Conservation (phyloP, 2,329 filamentous ascomycete species). For the Curvularia spicifera region DNA sequence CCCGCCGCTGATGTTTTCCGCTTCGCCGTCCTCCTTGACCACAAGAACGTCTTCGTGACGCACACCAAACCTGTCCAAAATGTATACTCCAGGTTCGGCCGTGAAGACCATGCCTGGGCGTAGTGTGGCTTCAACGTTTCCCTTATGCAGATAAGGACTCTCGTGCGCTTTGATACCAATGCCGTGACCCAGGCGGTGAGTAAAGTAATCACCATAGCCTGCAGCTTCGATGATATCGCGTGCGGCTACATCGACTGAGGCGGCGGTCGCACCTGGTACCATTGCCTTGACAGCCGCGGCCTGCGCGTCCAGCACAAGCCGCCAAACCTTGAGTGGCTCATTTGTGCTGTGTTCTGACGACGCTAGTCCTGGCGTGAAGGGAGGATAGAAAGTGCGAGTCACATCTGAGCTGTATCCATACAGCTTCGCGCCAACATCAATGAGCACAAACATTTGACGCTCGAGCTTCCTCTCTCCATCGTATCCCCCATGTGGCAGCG, state of each 20-base stretch:
- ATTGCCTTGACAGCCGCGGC: constrained; percentile 61
- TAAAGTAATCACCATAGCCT: constrained; percentile 66
- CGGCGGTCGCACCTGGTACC: constrained; percentile 60
- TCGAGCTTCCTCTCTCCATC: constrained; percentile 59
- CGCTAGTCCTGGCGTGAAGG: constrained; percentile 28
- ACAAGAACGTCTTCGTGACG: constrained; percentile 68
- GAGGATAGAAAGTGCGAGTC: constrained; percentile 65
- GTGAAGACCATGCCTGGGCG: constrained; percentile 68
- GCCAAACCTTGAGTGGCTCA: constrained; percentile 65
- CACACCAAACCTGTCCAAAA: constrained; percentile 66
- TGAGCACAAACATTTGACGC: constrained; percentile 64
- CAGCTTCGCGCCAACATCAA: constrained; percentile 68
- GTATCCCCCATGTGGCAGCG: constrained; percentile 62
- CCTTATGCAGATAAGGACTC: constrained; percentile 69
- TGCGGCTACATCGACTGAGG: constrained; percentile 67
- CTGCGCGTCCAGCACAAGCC: constrained; percentile 68
- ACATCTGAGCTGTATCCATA: constrained; percentile 70
- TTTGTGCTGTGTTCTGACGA: constrained; percentile 25
- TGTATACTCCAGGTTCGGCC: constrained; percentile 68
- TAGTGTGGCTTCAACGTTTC: constrained; percentile 58
- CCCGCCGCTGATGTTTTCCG: constrained; percentile 62
- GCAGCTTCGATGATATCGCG: constrained; percentile 63
- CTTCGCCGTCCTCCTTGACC: constrained; percentile 60
- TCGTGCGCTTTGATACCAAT: constrained; percentile 73
- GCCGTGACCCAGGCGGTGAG: constrained; percentile 67